Evolutionary conservation across 768 basidiomycete species (phyloP), one percentile per base, ranked within the genome.

Genomic region (Boletus vermiculosoides): DNA sequence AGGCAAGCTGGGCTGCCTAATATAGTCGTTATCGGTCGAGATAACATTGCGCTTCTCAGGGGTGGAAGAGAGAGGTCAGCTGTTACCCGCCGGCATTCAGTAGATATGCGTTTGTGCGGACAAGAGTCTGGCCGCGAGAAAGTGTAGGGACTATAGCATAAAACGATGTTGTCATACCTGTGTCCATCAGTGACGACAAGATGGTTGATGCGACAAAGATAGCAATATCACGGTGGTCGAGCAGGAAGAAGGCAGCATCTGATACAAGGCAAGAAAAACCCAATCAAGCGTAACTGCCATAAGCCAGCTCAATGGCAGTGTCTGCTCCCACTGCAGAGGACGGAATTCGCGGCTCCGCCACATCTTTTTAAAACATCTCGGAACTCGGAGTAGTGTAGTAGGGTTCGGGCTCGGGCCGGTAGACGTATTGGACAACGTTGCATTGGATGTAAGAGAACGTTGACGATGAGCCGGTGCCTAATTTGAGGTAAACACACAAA

Each of bases 391-490:
- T 16, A 16, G 16, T 18, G 40, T n/a, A 16, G 31, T 10, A 5
- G 28, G 20, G 36, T 39, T 57, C 54, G 55, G 30, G 30, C 15
- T 33, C n/a, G n/a, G n/a, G n/a, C 55, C 42, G 55, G 28, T 20
- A 18, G 23, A 57, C 51, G 42, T n/a, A 45, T 18, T 22, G 25
- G 34, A 39, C 20, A 42, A 44, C 49, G 50, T 52, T 45, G 36
- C 22, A 18, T 39, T 18, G 2, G 18, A 10, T 36, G 34, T 25
- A 23, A 22, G 16, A 15, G 20, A 37, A 45, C 55, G 45, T 47
- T 39, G 48, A 12, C 16, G 33, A 47, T 20, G 20, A 49, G 47
- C 5, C 7, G 18, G 36, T 39, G 18, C 18, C 28, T 30, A 33
- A 22, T 13, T n/a, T 13, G 34, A 28, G 37, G 49, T n/a, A 13